Evolutionary conservation across 345 rosid genomes (phyloP), one percentile per base, ranked within the genome.

Genomic region (Lepidium africanum): DNA sequence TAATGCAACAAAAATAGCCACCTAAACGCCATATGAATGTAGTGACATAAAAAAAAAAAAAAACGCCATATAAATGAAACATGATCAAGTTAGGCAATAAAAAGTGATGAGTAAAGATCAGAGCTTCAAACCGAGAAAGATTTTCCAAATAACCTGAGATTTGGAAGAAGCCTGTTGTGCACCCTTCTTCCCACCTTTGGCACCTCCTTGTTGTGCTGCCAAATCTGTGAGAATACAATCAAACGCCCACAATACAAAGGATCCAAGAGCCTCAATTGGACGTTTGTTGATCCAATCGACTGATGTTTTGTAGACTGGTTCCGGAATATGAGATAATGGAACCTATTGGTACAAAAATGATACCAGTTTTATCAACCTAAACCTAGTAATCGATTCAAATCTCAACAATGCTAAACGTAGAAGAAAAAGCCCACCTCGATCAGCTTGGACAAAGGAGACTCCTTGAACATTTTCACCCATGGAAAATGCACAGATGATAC

Each of bases 251-350:
- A 82, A 43, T 8, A 89, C 77, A 71, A 86, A 86, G 30, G 82
- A 65, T 41, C 79, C 77, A 57, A 89, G 87, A 10, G 92, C 84
- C 21, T 85, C 92, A 35, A 73, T 15, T 6, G 92, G 80, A 10
- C 74, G 85, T 49, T 82, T 81, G 72, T 79, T 86, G 69, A 89
- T 80, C 96, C 96, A 89, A 45, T 89, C 92, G 25, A 73, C 76
- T 2, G 96, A 82, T 62, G 90, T 81, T 74, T 82, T 89, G 75
- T 81, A 82, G 37, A 89, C 88, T 39, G 77, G 77, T 49, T 86
- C 85, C 14, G 90, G 76, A 69, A 88, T 81, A 76, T 86, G 84
- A 16, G 82, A 75, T 32, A 86, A 78, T 3, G 92, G 96, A 45
- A 83, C 77, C 96, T 88, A 84, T 69, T 19, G 17, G 33, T 56